Conservation (phyloP, 1,284 basidiomycete genomes). For the Exobasidium rhododendri region DNA sequence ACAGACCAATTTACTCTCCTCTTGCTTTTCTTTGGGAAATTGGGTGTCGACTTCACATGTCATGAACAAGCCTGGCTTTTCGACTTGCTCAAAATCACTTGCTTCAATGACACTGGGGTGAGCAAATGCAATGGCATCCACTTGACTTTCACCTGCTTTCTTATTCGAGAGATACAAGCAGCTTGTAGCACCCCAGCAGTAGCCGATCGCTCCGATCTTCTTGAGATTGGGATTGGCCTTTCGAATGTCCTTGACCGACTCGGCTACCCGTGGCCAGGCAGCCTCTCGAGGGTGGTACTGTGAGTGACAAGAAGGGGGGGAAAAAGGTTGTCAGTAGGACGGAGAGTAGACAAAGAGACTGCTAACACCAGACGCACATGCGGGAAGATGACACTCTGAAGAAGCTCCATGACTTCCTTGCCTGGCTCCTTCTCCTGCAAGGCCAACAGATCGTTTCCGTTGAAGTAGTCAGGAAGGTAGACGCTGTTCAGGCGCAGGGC, state of each 20-base stretch:
- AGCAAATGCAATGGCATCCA: constrained; percentile 29
- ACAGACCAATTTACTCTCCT: constrained; percentile 14
- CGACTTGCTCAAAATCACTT: constrained; percentile 21
- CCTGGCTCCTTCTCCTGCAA: constrained; percentile 6
- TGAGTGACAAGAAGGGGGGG: too few species aligned
- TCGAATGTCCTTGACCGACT: constrained; percentile 6
- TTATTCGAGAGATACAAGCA: constrained; percentile 16
- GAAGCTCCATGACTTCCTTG: neutral
- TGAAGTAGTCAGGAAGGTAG: constrained; percentile 21
- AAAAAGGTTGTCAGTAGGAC: neutral
- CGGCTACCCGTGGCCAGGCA: neutral
- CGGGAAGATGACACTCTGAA: neutral
- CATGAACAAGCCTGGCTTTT: constrained; percentile 20
- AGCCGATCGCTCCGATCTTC: constrained; percentile 20
- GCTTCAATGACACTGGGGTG: constrained; percentile 23
- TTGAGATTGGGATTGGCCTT: neutral
- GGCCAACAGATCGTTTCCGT: constrained; percentile 14
- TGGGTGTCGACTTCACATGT: constrained; percentile 17
- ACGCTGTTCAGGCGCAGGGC: too few species aligned
- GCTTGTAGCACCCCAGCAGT: constrained; percentile 26
- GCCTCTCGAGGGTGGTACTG: constrained; percentile 18
- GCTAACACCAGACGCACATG: too few species aligned
- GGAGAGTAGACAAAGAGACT: neutral
- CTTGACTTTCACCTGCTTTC: constrained; percentile 5
- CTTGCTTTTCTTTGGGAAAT: constrained; percentile 20